Percentiles rank a stretch among this genome's conserved stretches.
Conservation (phyloP, 139 green algal species). For the Chlorokybus atmophyticus region DNA sequence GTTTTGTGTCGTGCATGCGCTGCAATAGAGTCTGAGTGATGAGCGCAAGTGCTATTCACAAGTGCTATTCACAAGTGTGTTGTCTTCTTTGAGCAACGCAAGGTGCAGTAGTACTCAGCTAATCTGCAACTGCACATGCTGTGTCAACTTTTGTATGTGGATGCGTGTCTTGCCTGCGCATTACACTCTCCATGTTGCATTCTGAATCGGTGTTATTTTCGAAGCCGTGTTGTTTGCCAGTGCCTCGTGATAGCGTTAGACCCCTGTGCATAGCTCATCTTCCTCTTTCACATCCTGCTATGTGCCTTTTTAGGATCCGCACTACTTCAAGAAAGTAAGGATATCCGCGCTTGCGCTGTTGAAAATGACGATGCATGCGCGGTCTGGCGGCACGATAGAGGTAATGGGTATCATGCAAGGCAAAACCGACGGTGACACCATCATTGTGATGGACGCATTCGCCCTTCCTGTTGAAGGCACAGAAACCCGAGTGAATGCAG, state of each 20-base stretch:
- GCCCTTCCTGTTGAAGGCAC: conserved; percentile 94
- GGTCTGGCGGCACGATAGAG: conserved; percentile 82
- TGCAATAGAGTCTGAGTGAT: too few species aligned
- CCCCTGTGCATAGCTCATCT: background rate
- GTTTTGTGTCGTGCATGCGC: too few species aligned
- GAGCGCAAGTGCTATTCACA: too few species aligned
- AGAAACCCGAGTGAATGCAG: conserved; percentile 88
- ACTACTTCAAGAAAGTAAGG: conserved; percentile 43
- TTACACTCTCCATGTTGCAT: too few species aligned
- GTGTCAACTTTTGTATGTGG: too few species aligned
- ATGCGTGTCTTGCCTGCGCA: too few species aligned
- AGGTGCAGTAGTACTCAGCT: too few species aligned
- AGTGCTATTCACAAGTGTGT: too few species aligned
- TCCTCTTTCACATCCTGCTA: background rate
- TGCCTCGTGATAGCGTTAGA: conserved; percentile 8
- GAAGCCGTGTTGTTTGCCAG: too few species aligned
- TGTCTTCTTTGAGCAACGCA: too few species aligned
- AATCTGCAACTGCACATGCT: too few species aligned
- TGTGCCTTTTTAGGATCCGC: conserved; percentile 6
- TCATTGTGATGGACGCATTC: conserved; percentile 91
- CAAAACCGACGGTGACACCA: conserved; percentile 68
- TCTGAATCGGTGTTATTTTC: too few species aligned
- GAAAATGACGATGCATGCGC: conserved; percentile 94
- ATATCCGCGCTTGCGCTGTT: conserved; percentile 88
- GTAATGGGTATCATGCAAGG: conserved; percentile 95